Conservation (phyloP, 805 yeast genomes). For the Sugiyamaella boreocaroliniensis region DNA sequence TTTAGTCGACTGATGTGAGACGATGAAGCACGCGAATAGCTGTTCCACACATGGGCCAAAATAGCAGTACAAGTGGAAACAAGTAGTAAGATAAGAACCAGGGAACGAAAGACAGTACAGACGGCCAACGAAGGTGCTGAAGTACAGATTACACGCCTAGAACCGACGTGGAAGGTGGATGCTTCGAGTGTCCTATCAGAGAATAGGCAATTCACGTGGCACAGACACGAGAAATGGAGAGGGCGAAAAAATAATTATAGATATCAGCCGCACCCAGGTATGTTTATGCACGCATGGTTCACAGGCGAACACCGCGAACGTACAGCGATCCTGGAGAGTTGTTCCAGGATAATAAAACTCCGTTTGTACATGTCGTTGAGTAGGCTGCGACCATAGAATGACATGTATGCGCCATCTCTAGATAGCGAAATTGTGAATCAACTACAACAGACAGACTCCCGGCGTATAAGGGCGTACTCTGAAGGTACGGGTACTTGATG, state of each 20-base stretch:
- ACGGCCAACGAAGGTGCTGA: too few species aligned
- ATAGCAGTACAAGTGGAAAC: too few species aligned
- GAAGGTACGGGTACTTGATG: constrained; percentile 1
- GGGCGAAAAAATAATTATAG: too few species aligned
- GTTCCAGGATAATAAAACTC: neutral
- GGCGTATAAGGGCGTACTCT: constrained; percentile 14
- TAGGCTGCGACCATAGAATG: constrained; percentile 21
- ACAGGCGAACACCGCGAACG: neutral
- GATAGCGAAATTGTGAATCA: constrained; percentile 4
- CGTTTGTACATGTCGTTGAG: neutral
- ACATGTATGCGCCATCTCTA: constrained; percentile 19
- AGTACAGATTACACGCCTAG: neutral
- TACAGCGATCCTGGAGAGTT: constrained; percentile 1
- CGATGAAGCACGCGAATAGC: neutral
- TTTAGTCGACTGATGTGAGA: constrained; percentile 1
- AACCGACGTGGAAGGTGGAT: neutral
- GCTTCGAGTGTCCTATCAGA: neutral
- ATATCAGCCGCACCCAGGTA: too few species aligned
- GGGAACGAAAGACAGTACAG: too few species aligned
- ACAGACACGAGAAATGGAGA: neutral
- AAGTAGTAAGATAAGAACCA: too few species aligned
- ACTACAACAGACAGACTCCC: constrained; percentile 13
- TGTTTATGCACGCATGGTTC: neutral
- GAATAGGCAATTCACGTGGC: neutral
- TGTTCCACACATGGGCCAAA: neutral